A percentile compares a stretch with the other conserved stretches of the same genome.
phyloP scores from a whole-genome alignment of 1,284 basidiomycete species.

The Caloboletus firmus region DNA sequence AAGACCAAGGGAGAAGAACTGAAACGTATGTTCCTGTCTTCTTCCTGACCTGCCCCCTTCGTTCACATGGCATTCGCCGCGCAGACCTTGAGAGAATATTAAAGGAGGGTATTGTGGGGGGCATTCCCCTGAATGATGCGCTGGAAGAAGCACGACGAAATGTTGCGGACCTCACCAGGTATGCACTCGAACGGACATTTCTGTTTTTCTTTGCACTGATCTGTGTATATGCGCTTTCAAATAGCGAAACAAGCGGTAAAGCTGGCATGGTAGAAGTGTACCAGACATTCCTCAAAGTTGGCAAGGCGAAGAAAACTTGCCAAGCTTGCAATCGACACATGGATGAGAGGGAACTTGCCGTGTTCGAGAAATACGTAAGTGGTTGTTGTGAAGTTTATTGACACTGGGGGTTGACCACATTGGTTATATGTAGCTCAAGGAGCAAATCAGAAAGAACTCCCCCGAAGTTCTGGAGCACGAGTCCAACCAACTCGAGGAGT shows the following conservation, averaged over 20 bases:
- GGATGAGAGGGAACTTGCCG: conserved; percentile 56
- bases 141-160: conserved; percentile 57
- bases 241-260: conserved; percentile 27
- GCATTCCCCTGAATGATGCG: conserved; percentile 51
- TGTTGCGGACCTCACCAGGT: conserved; percentile 58
- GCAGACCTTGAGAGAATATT: conserved; percentile 59
- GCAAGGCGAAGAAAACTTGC: conserved; percentile 69
- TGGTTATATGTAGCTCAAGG: conserved; percentile 44
- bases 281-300: conserved; percentile 59
- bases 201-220: not conserved
- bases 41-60: not conserved
- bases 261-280: conserved; percentile 58
- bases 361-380: conserved; percentile 69
- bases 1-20: conserved; percentile 64
- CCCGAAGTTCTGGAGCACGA: conserved; percentile 41
- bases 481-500: conserved; percentile 51
- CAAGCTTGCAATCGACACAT: conserved; percentile 76
- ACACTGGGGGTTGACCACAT: not conserved
- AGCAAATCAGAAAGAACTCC: conserved; percentile 52
- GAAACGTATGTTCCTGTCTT: conserved; percentile 45
- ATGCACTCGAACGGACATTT: conserved; percentile 19
- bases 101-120: conserved; percentile 45
- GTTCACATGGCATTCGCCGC: not conserved
- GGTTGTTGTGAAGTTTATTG: not conserved
- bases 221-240: not conserved